Percentiles rank a stretch among this genome's conserved stretches.
Evolutionary conservation across 163 green algal species (phyloP).

Genomic region (Scenedesmus sp.): DNA sequence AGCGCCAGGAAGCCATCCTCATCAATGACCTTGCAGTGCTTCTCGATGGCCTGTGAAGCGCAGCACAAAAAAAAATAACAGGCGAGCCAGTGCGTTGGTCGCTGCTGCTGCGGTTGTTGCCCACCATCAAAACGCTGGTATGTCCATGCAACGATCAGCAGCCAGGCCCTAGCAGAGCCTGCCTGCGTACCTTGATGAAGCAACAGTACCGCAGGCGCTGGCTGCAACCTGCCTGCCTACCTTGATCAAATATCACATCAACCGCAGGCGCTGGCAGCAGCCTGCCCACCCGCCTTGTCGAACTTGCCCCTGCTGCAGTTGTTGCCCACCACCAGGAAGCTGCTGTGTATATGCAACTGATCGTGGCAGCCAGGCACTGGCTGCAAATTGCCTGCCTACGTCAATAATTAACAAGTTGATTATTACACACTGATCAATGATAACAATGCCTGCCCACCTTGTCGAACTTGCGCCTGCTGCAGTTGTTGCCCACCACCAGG

Average conservation of each 20-base stretch:
- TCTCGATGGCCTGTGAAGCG: neutral
- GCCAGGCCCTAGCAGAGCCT: too few species aligned
- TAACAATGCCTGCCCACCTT: neutral
- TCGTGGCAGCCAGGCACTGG: neutral
- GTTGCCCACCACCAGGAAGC: constrained; percentile 85
- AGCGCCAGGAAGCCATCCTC: constrained; percentile 91
- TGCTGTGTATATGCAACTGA: neutral
- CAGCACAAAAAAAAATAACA: neutral
- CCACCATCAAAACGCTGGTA: constrained; percentile 83
- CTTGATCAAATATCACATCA: too few species aligned
- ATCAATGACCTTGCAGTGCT: constrained; percentile 74
- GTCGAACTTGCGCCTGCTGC: constrained; percentile 58
- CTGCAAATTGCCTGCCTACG: too few species aligned
- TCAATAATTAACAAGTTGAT: too few species aligned
- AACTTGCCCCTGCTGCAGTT: constrained; percentile 64
- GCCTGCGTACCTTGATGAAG: too few species aligned
- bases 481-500: constrained; percentile 82
- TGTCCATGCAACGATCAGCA: neutral
- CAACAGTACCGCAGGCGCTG: too few species aligned
- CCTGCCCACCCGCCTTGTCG: constrained; percentile 22
- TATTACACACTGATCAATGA: too few species aligned
- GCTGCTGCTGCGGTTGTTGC: constrained; percentile 58
- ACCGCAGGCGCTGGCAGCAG: too few species aligned
- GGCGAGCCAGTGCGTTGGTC: neutral
- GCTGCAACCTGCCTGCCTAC: too few species aligned